Conservation (phyloP, 2,329 filamentous ascomycete genomes). For the Samsoniella hepiali region DNA sequence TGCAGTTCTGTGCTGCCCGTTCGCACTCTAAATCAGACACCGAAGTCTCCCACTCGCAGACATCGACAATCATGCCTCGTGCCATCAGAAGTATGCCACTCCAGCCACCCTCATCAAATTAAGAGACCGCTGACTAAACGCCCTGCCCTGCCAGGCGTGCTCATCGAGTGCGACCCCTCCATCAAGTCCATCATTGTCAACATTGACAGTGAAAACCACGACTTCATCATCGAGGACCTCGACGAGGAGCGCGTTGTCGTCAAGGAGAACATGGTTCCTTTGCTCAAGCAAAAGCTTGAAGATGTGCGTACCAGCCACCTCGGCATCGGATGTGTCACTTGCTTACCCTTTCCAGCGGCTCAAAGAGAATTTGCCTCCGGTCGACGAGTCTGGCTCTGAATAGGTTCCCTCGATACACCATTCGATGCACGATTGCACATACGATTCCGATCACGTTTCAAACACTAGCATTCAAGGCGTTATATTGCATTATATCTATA, state of each 20-base stretch:
- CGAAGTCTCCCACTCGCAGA: not conserved
- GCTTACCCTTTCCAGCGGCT: slow-evolving; percentile 37
- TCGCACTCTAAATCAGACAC: not conserved
- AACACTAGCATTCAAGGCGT: slow-evolving; percentile 6
- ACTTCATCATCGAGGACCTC: slow-evolving; percentile 75
- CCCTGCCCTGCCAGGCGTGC: slow-evolving; percentile 51
- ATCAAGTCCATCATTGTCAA: slow-evolving; percentile 83
- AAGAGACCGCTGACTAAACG: no score
- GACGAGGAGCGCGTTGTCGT: slow-evolving; percentile 74
- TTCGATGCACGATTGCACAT: slow-evolving; percentile 19
- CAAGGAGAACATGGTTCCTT: slow-evolving; percentile 67
- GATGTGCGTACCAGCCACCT: slow-evolving; percentile 48
- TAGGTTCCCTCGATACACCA: slow-evolving; percentile 22
- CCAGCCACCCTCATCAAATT: no score
- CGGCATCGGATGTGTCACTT: not conserved
- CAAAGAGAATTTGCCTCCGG: slow-evolving; percentile 49
- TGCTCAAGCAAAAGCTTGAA: slow-evolving; percentile 66
- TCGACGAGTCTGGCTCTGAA: slow-evolving; percentile 52
- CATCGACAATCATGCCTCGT: not conserved
- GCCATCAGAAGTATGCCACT: slow-evolving; percentile 43
- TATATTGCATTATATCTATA: slow-evolving; percentile 3
- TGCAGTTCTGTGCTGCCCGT: not conserved
- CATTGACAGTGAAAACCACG: slow-evolving; percentile 67
- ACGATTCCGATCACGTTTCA: not conserved
- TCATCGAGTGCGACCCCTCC: slow-evolving; percentile 80